Base-by-base conservation (phyloP, 306 rosid genomes). In the Glycine soja region DNA sequence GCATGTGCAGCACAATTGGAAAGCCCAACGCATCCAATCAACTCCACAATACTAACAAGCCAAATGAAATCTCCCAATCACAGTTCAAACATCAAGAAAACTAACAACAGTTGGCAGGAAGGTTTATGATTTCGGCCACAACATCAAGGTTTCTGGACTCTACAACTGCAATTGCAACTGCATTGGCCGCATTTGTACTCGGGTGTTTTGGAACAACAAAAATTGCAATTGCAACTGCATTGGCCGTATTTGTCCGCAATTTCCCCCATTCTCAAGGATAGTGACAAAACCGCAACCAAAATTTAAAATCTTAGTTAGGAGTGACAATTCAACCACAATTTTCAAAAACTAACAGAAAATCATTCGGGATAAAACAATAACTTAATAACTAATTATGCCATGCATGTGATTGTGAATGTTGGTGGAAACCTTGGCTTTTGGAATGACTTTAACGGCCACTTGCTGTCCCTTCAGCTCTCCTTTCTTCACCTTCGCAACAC, bases 361-460 rank as follows among this genome's bases (percentile, higher is more conserved):
- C 7, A 32, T 40, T 66, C 4, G 7, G 18, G 4, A 72, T 14
- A 64, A 61, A 61, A 57, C 9, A 11, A 72, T 7, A 64, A 77
- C 7, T 38, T 38, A 13, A 71, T n/a, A 18, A 47, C 2, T 45
- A 58, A 75, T 12, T 9, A 61, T 32, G 54, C 46, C 47, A 13
- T 38, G 43, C 43, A 38, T 38, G 43, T 67, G 51, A 54, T 74
- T 54, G 51, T 80, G 50, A 81, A 18, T 10, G 34, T 32, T 36
- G 72, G 48, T 47, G 18, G 83, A 77, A 62, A 92, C 95, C 97
- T 92, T 92, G 5, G 82, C 77, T 85, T 92, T 92, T 3, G 97
- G 91, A 72, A 92, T 92, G 86, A 92, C 93, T 84, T 92, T 92
- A 1, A 90, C 95, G 18, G 97, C 97, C 14, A 87, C 92, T 74